These are phyloP conservation scores for Geotrichum fermentans DNA, from an alignment of 1,139 yeast genomes.

Conservation along the genomic window DNA sequence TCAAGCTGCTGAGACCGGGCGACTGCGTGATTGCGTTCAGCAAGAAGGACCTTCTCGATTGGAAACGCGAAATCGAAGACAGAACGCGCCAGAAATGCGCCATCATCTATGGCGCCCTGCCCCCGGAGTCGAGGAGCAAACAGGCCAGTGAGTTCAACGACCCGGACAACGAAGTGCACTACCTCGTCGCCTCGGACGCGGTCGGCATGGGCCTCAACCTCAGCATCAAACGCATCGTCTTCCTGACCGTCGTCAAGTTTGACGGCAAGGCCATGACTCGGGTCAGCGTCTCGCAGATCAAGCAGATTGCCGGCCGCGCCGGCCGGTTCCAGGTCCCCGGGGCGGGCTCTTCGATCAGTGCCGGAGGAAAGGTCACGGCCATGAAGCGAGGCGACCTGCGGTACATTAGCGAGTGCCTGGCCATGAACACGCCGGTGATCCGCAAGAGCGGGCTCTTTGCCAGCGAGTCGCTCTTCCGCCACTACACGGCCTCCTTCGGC, in stretches of 20 bases:
- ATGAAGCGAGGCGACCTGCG: conserved; percentile 30
- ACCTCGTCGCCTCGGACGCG: conserved; percentile 92
- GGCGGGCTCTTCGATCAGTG: conserved; percentile 18
- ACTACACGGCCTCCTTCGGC: conserved; percentile 27
- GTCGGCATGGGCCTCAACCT: conserved; percentile 95
- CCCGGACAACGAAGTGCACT: conserved; percentile 60
- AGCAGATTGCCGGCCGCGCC: conserved; percentile 96
- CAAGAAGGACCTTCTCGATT: conserved; percentile 42
- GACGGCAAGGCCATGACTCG: conserved; percentile 52
- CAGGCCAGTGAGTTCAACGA: conserved; percentile 76
- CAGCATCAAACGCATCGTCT: conserved; percentile 73
- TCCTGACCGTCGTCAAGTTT: conserved; percentile 62
- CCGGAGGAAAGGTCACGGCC: conserved; percentile 33
- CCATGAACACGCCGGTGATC: conserved; percentile 30
- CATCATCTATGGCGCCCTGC: conserved; percentile 90
- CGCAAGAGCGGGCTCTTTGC: conserved; percentile 33
- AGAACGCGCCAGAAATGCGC: conserved; percentile 64
- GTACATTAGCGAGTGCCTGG: conserved; percentile 32
- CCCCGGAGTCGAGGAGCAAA: conserved; percentile 86
- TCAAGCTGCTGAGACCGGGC: conserved; percentile 49
- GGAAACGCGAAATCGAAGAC: conserved; percentile 27
- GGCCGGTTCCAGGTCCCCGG: conserved; percentile 57
- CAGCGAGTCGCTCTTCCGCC: conserved; percentile 27
- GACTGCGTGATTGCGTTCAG: conserved; percentile 90
- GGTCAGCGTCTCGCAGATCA: conserved; percentile 52